Conservation (phyloP, 768 basidiomycete species). For the Lactarius sanguifluus region DNA sequence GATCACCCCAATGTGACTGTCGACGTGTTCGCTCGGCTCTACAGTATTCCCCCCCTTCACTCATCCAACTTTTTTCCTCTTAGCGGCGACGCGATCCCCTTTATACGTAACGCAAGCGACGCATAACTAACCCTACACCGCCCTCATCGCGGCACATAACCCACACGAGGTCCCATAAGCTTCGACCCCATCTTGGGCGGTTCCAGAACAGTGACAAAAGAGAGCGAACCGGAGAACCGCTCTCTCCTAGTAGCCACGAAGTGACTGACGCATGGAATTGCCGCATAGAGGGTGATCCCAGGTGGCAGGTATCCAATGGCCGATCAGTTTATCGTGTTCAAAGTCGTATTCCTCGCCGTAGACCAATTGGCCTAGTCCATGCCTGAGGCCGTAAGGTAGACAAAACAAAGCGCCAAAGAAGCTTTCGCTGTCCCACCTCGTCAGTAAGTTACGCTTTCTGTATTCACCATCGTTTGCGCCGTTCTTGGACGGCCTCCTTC, state of each 20-base stretch:
- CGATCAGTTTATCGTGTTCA: too few species aligned
- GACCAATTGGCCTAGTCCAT: background rate
- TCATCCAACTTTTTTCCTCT: background rate
- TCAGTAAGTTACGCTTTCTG: background rate
- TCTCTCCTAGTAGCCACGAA: background rate
- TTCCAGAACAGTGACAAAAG: background rate
- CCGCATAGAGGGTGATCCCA: background rate
- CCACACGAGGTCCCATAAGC: background rate
- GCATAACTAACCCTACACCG: background rate
- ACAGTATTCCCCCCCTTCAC: too few species aligned
- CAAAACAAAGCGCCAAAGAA: background rate
- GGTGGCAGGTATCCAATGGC: background rate
- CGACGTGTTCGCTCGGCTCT: too few species aligned
- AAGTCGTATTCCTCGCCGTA: background rate
- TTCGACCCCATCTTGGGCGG: background rate
- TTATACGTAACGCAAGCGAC: background rate
- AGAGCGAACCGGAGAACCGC: background rate
- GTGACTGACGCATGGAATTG: background rate
- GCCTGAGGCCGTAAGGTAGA: too few species aligned
- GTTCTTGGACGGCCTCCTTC: too few species aligned
- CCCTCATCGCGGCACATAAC: background rate
- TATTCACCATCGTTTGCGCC: background rate
- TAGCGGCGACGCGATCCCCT: background rate
- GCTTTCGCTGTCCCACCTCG: background rate
- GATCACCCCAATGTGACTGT: background rate